Conservation (phyloP, 202 grass and related monocot species). For the Schoenoplectus triqueter region DNA sequence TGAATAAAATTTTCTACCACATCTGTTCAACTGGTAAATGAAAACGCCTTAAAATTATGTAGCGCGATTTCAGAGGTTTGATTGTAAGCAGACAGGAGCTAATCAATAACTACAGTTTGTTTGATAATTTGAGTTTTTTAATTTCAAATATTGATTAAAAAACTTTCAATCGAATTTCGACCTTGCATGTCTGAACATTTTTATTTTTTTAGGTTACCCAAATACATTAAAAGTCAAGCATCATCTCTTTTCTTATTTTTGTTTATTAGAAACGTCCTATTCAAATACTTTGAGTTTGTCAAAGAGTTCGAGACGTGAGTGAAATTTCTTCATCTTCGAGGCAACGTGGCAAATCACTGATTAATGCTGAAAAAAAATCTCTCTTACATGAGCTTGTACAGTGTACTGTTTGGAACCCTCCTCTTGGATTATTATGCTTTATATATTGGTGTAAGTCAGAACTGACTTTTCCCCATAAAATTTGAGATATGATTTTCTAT, state of each 20-base stretch:
- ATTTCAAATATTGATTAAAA: no score
- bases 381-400: slow-evolving; percentile 2
- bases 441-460: not conserved
- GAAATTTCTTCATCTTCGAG: not conserved
- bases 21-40: no score
- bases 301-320: not conserved
- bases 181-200: not conserved
- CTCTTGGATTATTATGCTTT: not conserved
- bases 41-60: no score
- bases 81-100: no score
- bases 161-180: not conserved
- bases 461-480: slow-evolving; percentile 4
- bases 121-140: no score
- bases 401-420: not conserved
- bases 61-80: no score
- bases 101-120: no score
- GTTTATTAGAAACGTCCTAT: not conserved
- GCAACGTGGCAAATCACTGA: not conserved
- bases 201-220: no score
- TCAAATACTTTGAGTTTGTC: slow-evolving; percentile 4
- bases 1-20: not conserved
- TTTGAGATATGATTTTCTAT: not conserved
- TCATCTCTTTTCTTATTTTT: not conserved
- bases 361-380: not conserved
- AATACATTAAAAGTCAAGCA: not conserved